Percentiles rank a stretch among this genome's conserved stretches.
Evolutionary conservation across 176 grass and related monocot genomes (phyloP).

Genomic region (Eleusine coracana): DNA sequence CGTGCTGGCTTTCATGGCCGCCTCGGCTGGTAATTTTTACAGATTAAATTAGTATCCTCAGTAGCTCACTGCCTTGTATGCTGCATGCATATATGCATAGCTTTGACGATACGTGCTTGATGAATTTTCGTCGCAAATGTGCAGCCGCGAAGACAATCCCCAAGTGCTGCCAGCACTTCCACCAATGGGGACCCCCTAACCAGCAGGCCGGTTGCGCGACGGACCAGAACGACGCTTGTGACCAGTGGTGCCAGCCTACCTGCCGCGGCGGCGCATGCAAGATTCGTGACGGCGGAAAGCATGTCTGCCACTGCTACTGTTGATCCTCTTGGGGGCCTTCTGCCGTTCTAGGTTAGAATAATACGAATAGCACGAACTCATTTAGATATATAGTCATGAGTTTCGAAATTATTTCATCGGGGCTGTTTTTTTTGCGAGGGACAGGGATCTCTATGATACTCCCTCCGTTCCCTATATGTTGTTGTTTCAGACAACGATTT

Average conservation of each 20-base stretch:
- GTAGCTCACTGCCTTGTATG: not conserved
- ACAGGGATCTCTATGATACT: no score
- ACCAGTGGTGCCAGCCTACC: not conserved
- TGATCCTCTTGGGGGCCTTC: not conserved
- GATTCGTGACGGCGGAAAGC: not conserved
- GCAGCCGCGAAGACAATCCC: not conserved
- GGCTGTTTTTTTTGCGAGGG: no score
- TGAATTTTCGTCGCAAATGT: not conserved
- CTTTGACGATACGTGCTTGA: not conserved
- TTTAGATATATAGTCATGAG: no score
- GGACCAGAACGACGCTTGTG: not conserved
- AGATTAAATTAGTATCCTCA: no score
- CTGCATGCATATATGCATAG: not conserved
- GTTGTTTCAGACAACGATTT: no score
- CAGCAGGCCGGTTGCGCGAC: not conserved
- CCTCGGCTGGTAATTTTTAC: not conserved
- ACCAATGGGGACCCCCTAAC: not conserved
- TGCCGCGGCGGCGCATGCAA: slow-evolving; percentile 14
- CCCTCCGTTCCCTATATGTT: no score
- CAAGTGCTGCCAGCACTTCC: not conserved
- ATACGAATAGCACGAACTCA: no score
- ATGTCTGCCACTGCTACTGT: slow-evolving; percentile 23
- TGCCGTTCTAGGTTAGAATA: no score
- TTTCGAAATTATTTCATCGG: no score
- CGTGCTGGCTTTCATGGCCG: not conserved